phyloP scores from a whole-genome alignment of 108 stramenopile genomes.

The Hondaea fermentalgiana region DNA sequence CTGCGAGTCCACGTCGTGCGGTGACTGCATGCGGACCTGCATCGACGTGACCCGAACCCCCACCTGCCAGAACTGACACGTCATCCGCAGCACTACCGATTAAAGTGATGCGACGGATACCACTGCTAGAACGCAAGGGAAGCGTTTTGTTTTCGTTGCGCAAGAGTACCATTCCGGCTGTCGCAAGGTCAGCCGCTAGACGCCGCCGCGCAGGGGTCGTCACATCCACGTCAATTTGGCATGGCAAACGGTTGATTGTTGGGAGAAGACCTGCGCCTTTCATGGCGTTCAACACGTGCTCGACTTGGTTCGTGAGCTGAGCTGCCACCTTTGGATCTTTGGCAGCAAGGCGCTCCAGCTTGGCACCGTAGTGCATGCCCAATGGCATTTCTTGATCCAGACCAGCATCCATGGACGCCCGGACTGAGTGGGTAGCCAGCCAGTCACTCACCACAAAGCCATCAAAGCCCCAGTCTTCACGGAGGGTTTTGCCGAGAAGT shows the following conservation, averaged over 20 bases:
- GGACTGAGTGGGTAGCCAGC: conserved; percentile 52
- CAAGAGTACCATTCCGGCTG: conserved; percentile 20
- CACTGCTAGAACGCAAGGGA: neutral
- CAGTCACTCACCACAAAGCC: conserved; percentile 65
- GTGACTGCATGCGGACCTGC: neutral
- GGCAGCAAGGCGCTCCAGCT: neutral
- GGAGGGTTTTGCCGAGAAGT: conserved; percentile 34
- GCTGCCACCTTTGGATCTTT: neutral
- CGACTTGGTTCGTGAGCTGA: neutral
- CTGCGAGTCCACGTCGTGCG: neutral
- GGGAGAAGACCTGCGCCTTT: neutral
- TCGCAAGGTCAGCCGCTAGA: conserved; percentile 10
- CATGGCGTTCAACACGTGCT: conserved; percentile 17
- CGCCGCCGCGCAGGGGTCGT: neutral
- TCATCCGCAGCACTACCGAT: conserved; percentile 2
- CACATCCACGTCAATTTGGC: conserved; percentile 6
- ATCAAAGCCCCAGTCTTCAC: conserved; percentile 51
- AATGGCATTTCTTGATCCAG: conserved; percentile 70
- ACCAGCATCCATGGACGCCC: conserved; percentile 39
- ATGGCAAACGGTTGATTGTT: neutral
- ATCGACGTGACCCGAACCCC: neutral
- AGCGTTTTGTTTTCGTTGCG: conserved; percentile 10
- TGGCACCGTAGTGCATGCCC: conserved; percentile 13
- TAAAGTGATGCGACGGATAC: neutral
- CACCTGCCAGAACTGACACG: neutral